Evolutionary conservation across 495 filamentous ascomycete species (phyloP).

Genomic region (Amphirosellinia nigrospora): DNA sequence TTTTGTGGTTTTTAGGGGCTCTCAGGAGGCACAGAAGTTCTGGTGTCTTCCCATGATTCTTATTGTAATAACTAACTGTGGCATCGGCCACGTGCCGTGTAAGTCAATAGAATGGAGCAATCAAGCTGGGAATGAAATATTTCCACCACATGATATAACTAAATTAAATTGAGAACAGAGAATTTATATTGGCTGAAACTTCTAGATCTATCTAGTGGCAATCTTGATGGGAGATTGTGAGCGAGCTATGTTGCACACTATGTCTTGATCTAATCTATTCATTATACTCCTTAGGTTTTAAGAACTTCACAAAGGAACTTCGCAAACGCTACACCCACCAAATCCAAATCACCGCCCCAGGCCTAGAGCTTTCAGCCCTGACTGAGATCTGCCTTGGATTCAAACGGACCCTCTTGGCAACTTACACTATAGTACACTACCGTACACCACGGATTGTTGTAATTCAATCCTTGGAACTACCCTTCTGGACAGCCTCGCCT

Average conservation of each 20-base stretch:
- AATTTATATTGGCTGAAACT: not conserved
- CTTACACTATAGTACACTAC: not conserved
- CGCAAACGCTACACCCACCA: not conserved
- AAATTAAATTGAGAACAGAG: constrained; percentile 1
- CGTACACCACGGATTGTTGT: not conserved
- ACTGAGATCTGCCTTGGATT: not conserved
- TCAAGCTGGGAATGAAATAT: constrained; percentile 16
- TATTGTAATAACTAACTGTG: constrained; percentile 30
- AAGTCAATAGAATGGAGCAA: constrained; percentile 22
- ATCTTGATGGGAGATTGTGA: not conserved
- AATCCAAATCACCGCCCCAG: not conserved
- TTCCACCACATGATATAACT: not conserved
- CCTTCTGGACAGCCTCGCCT: constrained; percentile 32
- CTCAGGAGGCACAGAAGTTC: constrained; percentile 18
- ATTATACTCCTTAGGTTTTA: not conserved
- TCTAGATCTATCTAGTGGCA: not conserved
- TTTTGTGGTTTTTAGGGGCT: constrained; percentile 11
- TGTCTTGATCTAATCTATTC: not conserved
- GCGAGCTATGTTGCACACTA: not conserved
- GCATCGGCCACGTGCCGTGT: constrained; percentile 19
- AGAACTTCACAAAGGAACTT: not conserved
- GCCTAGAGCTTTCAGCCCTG: not conserved
- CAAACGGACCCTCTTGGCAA: not conserved
- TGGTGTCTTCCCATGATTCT: constrained; percentile 14
- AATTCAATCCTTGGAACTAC: constrained; percentile 25